Evolutionary conservation across 805 yeast genomes (phyloP), one percentile per base, ranked within the genome.

Genomic region (Saccharomycopsis selenospora): DNA sequence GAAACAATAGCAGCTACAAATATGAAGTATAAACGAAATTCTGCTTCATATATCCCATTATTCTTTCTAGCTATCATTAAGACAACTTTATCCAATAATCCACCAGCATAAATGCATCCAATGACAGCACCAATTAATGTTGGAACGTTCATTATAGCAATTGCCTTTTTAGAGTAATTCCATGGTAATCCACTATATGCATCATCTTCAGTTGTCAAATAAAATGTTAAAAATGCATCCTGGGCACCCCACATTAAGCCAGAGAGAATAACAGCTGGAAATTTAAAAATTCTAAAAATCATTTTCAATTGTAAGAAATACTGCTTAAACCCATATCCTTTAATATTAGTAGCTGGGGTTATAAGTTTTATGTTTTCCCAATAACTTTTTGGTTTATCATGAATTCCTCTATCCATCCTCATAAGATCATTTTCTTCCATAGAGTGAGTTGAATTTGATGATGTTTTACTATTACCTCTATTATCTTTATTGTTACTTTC

Each of bases 221-320:
- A 85, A 57, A 85, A 84, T 0, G 90, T 77, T 55, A 84, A 70
- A 59, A 82, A 80, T 0, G 88, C 85, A 60, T 82, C 88, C 61
- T 84, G 91, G 50, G 79, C 69, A 41, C 91, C 91, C 91, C 91
- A 85, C 54, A 83, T 77, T 14, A 80, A 52, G 44, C 87, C 86
- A 1, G 85, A 77, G 20, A 77, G 65, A 56, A 81, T 65, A 10
- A 79, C 81, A 2, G 85, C 83, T 2, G 86, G 86, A 59, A 78
- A 79, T 55, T 69, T 67, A 55, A 80, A 77, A 60, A 80, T 80
- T 55, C 77, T 70, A 52, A 78, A 62, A 61, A 76, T 75, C 51
- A 71, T 58, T 13, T 63, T 48, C 26, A 84, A 64, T 44, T 82
- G 75, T 48, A 68, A 61, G 55, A 75, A 55, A 60, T 84, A 84